phyloP scores from a whole-genome alignment of 2,329 filamentous ascomycete species.

The Mariannaea sp. region DNA sequence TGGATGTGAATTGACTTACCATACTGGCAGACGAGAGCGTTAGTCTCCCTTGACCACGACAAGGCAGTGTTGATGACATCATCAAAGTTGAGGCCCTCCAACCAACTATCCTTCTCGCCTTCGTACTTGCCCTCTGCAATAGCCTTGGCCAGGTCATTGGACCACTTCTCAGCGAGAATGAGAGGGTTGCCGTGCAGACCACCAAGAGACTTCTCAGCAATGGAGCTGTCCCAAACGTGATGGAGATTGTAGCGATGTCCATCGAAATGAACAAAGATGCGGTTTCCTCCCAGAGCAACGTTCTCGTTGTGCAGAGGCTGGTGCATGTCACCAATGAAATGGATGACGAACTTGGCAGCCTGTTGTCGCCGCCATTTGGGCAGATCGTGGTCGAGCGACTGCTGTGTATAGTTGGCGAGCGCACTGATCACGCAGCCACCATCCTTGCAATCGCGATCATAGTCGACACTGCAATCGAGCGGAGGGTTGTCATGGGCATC shows the following conservation, averaged over 20 bases:
- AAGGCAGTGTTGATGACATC: conserved; percentile 61
- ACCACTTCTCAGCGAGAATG: conserved; percentile 58
- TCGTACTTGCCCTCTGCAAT: conserved; percentile 63
- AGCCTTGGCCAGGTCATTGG: conserved; percentile 57
- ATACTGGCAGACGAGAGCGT: conserved; percentile 65
- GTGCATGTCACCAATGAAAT: conserved; percentile 74
- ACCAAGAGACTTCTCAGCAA: conserved; percentile 67
- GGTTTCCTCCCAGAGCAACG: conserved; percentile 68
- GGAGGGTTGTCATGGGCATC: conserved; percentile 69
- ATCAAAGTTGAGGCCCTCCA: conserved; percentile 59
- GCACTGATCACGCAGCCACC: conserved; percentile 66
- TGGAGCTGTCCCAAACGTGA: conserved; percentile 74
- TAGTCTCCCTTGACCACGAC: conserved; percentile 67
- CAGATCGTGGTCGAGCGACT: conserved; percentile 54
- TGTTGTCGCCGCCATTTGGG: conserved; percentile 54
- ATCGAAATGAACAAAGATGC: conserved; percentile 67
- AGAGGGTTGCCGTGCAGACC: conserved; percentile 56
- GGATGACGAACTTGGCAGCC: conserved; percentile 68
- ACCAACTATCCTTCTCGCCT: conserved; percentile 57
- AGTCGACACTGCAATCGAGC: conserved; percentile 59
- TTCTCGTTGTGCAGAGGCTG: conserved; percentile 71
- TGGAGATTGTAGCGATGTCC: conserved; percentile 67
- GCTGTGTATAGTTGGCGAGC: conserved; percentile 63
- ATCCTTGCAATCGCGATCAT: conserved; percentile 64
- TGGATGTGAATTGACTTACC: conserved; percentile 47